Base-by-base conservation (phyloP, 345 rosid species). In the Triadica sebifera region DNA sequence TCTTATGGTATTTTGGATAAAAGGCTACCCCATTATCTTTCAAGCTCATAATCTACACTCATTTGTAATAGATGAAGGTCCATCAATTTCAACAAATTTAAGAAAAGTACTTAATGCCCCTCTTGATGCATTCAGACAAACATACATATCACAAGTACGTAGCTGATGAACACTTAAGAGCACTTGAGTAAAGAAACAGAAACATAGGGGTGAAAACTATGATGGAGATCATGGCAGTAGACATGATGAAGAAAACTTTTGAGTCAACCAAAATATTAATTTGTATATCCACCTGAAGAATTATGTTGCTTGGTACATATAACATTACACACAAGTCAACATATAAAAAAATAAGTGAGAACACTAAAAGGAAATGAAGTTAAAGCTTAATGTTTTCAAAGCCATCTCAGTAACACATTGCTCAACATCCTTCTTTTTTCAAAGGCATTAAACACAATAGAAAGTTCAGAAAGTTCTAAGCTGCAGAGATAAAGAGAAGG, bases 361-460 rank as follows among this genome's bases (percentile, higher is more conserved):
- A 72, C 38, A 52, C 69, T 29, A 17, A 34, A 29, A n/a, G 60
- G 8, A 71, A 77, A 25, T 8, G 16, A 71, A 74, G 59, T 56
- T 41, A 56, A 77, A 45, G 41, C 76, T 47, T 77, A 91, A 98
- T 92, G 81, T 89, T 47, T 86, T 82, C 22, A 94, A 68, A 59
- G 97, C 98, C 80, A 86, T 76, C 84, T 94, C 87, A 59, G 98
- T 97, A 78, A 97, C 98, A 83, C 87, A 86, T 72, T 89, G 98
- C 83, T 94, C 98, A 0, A 98, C 91, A 22, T 94, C 98, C 81
- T 94, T 92, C 85, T 94, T 94, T 84, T 85, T 94, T 80, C 77
- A 59, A 79, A 92, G 8, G 80, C 81, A 24, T 69, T 89, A 0
- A 97, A 89, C 34, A 86, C 83, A 66, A 94, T 87, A 70, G 82